These are phyloP conservation scores for Meredithiella fracta DNA, from an alignment of 2,329 filamentous ascomycete species.

Conservation along the genomic window DNA sequence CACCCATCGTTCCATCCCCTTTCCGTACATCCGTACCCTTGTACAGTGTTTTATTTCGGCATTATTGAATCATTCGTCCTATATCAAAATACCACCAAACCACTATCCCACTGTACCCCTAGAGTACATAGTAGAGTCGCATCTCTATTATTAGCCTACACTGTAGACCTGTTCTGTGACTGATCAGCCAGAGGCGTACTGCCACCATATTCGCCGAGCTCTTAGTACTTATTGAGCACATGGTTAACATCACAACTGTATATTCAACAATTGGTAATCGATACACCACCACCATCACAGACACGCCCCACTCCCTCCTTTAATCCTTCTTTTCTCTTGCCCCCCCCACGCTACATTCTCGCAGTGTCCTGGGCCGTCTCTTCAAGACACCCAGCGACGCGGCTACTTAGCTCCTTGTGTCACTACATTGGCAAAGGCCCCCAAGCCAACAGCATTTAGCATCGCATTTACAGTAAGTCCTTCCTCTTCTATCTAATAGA, in stretches of 20 bases:
- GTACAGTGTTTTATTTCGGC: not conserved
- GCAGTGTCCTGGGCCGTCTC: not conserved
- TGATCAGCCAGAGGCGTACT: too few species aligned
- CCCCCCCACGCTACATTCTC: not conserved
- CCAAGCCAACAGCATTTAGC: not conserved
- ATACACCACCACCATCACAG: not conserved
- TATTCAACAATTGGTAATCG: not conserved
- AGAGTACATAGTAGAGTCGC: not conserved
- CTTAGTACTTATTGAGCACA: too few species aligned
- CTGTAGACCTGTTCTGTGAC: not conserved
- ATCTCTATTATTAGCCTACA: not conserved
- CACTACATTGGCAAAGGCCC: not conserved
- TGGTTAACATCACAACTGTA: not conserved
- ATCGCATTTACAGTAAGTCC: too few species aligned
- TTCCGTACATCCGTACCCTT: not conserved
- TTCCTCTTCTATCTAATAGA: too few species aligned
- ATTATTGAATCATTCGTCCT: not conserved
- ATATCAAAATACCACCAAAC: not conserved
- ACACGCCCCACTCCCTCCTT: too few species aligned
- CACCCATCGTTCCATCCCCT: not conserved
- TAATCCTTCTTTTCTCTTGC: too few species aligned
- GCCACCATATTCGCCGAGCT: too few species aligned
- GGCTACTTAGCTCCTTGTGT: not conserved
- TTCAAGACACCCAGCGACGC: not conserved
- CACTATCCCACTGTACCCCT: too few species aligned